Percentiles rank a stretch among this genome's conserved stretches.
Conservation (phyloP, 169 alveolate genomes). For the Theileria annulata region DNA sequence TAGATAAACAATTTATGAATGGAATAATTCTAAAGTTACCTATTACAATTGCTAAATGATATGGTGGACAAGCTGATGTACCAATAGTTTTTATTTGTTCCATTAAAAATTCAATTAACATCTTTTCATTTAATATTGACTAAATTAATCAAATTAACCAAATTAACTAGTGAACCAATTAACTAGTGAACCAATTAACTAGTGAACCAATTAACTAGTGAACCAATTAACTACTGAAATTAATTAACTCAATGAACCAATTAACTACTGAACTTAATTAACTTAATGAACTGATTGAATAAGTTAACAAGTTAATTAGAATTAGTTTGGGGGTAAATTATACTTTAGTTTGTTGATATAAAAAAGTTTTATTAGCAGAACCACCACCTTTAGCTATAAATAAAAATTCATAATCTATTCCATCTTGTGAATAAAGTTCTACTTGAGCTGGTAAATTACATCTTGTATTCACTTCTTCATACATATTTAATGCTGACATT, state of each 20-base stretch:
- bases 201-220: no score
- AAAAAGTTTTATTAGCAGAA: constrained; percentile 85
- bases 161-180: no score
- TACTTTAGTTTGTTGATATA: constrained; percentile 84
- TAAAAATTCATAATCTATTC: constrained; percentile 75
- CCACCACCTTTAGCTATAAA: constrained; percentile 89
- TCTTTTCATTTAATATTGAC: constrained; percentile 76
- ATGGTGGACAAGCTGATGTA: constrained; percentile 90
- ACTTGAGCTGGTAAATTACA: constrained; percentile 87
- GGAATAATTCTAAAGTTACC: constrained; percentile 16
- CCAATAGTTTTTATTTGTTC: constrained; percentile 81
- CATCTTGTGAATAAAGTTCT: constrained; percentile 67
- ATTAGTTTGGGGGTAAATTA: no score
- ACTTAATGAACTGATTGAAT: no score
- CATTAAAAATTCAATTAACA: constrained; percentile 71
- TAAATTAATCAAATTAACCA: no score
- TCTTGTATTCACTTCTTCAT: constrained; percentile 84
- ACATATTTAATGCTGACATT: constrained; percentile 85
- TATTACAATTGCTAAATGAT: constrained; percentile 86
- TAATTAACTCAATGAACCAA: no score
- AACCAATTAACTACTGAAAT: no score
- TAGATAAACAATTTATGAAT: no score
- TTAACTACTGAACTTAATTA: no score
- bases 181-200: no score
- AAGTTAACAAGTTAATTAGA: no score